Evolutionary conservation across 352 stramenopile species (phyloP), one percentile per base, ranked within the genome.

Genomic region (Phytophthora macrochlamydospora): DNA sequence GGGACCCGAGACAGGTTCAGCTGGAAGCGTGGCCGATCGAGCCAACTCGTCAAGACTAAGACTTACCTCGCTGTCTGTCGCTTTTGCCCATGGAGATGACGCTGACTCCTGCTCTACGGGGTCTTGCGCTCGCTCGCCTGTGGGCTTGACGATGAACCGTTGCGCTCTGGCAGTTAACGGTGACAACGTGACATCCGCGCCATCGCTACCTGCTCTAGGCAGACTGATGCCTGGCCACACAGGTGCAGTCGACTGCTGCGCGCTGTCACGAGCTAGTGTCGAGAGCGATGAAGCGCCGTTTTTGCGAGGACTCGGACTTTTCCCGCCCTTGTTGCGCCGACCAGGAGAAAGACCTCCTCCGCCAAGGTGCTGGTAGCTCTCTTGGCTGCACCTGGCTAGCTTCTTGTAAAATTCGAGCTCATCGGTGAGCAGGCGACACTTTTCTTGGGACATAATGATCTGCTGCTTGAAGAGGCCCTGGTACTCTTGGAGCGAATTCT

Each of bases 381-480:
- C 70, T 49, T 85, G 71, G 12, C 65, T 81, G 50, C 69, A 83
- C 64, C 81, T 89, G 44, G 82, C 75, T 48, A 93, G 73, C 59
- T 91, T 93, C 67, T 92, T 93, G 78, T 93, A 92, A 51, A 90
- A 92, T 51, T 91, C 78, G 52, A 93, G 81, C 58, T 93, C 85
- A 58, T 93, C 85, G 4, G 81, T 81, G 30, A 93, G 73, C 50
- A 92, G 67, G 2, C 85, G 79, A 32, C 82, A 90, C 38, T 93
- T 91, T 63, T 93, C 83, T 51, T 92, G 83, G 2, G 81, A 92
- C 79, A 92, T 89, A 56, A 90, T 82, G 50, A 92, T 89, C 69
- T 93, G 85, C 67, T 91, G 80, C 70, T 91, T 90, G 68, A 92
- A 92, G 13, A 93, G 74, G 2, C 78, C 79, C 56, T 93, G 85